Evolutionary conservation across 1,284 basidiomycete genomes (phyloP), one percentile per base, ranked within the genome.

Genomic region (Cerrena zonata): DNA sequence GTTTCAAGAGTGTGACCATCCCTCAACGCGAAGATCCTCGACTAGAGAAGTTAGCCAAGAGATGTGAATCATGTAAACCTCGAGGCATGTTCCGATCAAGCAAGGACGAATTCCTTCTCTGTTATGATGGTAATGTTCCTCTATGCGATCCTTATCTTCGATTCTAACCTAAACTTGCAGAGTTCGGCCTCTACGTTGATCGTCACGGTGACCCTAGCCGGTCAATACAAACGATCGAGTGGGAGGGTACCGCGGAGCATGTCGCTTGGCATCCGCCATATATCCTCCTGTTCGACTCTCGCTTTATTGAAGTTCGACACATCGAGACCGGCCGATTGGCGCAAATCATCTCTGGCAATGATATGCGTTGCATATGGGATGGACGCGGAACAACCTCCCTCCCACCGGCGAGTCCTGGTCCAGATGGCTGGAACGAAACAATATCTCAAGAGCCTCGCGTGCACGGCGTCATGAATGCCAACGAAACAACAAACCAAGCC

Each of bases 251-350:
- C 2, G 90, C 90, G 1, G 89, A 92, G 61, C 84, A 82, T 39
- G 90, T 93, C 24, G 91, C 91, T 0, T 86, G 90, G 71, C 91
- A 94, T 60, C 82, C 87, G 45, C 91, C 92, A 0, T 94, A 94
- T 60, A 77, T 98, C 47, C 78, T 97, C 18, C 84, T 95, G 30
- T 93, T 97, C 69, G 92, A 95, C 65, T 76, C 82, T 15, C 84
- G 90, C 25, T 97, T 97, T 71, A 88, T 98, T 63, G 94, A 98
- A 69, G 82, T 98, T 39, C 83, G 94, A 26, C 88, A 96, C 63
- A 80, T 88, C 58, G 73, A 88, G 56, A 91, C 86, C 0, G 93
- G 92, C 12, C 84, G 89, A 5, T 78, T 98, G 10, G 80, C 87
- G 0, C 94, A 98, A 68, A 92, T 97, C 65, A 90, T 97, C 56